phyloP scores from a whole-genome alignment of 305 asterid genomes.

The Stenogyne calaminthoides region DNA sequence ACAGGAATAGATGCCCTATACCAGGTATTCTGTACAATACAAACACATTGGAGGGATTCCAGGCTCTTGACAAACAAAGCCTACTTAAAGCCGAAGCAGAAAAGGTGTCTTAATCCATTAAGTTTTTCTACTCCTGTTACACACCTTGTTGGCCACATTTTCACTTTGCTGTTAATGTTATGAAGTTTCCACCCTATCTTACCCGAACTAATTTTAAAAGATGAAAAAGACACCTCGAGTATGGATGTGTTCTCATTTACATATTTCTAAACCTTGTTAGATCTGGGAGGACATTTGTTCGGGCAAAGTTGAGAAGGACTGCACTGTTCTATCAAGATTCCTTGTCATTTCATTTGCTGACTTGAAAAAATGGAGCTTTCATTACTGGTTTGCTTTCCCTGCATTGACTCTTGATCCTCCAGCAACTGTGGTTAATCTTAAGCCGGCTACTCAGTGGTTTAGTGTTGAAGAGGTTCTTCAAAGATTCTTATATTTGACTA shows the following conservation, averaged over 20 bases:
- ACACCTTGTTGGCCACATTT: background rate
- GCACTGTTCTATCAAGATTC: constrained; percentile 76
- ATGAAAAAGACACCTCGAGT: constrained; percentile 11
- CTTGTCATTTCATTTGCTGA: constrained; percentile 90
- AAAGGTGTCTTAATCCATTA: constrained; percentile 43
- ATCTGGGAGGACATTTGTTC: constrained; percentile 83
- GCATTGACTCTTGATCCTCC: constrained; percentile 87
- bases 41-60: constrained; percentile 80
- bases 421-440: constrained; percentile 61
- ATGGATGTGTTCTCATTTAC: constrained; percentile 26
- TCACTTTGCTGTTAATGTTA: background rate
- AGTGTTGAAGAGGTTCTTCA: constrained; percentile 64
- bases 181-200: background rate
- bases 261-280: constrained; percentile 41
- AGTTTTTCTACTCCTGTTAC: background rate
- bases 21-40: constrained; percentile 84
- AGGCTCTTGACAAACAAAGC: constrained; percentile 70
- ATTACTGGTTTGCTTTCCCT: constrained; percentile 97
- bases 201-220: background rate
- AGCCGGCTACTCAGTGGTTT: constrained; percentile 76
- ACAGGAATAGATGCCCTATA: constrained; percentile 82
- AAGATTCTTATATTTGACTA: constrained; percentile 25
- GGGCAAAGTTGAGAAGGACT: constrained; percentile 77
- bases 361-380: constrained; percentile 88
- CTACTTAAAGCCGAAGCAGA: constrained; percentile 67